These are phyloP conservation scores for Pontederia paniculata DNA, from an alignment of 176 grass and related monocot species.

Conservation along the genomic window DNA sequence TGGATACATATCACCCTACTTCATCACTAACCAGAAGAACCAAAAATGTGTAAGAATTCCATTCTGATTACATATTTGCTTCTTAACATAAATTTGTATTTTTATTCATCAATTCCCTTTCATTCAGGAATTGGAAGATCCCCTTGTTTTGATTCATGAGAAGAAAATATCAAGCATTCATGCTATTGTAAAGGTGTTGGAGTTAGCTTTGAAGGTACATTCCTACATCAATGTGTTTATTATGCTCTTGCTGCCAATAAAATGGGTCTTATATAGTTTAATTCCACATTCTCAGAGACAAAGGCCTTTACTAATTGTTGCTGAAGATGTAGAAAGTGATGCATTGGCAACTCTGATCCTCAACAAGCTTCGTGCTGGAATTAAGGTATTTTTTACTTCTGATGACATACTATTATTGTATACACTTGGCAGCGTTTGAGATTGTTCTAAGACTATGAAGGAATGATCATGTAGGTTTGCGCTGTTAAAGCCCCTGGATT, in stretches of 20 bases:
- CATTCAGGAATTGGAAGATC: constrained; percentile 75
- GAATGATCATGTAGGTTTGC: constrained; percentile 46
- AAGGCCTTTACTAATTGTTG: constrained; percentile 84
- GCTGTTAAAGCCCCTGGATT: constrained; percentile 99
- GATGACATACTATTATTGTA: not conserved
- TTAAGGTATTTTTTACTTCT: constrained; percentile 46
- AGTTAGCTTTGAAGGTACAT: constrained; percentile 68
- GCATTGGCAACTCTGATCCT: constrained; percentile 82
- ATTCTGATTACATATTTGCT: constrained; percentile 6
- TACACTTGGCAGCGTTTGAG: not conserved
- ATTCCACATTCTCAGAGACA: constrained; percentile 48
- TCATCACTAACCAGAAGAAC: constrained; percentile 79
- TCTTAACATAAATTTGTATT: not conserved
- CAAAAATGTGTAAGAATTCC: constrained; percentile 86
- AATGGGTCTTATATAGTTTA: not conserved
- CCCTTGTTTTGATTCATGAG: constrained; percentile 90
- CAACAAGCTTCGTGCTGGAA: constrained; percentile 96
- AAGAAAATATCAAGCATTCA: constrained; percentile 82
- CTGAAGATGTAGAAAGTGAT: constrained; percentile 97
- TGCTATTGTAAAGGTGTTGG: constrained; percentile 74
- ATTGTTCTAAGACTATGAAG: not conserved
- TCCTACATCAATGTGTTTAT: not conserved
- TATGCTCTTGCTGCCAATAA: not conserved
- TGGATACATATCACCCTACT: constrained; percentile 97
- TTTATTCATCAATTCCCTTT: not conserved